Base-by-base conservation (phyloP, 192 early-diverging fungal species). In the Paraglomus occultum region DNA sequence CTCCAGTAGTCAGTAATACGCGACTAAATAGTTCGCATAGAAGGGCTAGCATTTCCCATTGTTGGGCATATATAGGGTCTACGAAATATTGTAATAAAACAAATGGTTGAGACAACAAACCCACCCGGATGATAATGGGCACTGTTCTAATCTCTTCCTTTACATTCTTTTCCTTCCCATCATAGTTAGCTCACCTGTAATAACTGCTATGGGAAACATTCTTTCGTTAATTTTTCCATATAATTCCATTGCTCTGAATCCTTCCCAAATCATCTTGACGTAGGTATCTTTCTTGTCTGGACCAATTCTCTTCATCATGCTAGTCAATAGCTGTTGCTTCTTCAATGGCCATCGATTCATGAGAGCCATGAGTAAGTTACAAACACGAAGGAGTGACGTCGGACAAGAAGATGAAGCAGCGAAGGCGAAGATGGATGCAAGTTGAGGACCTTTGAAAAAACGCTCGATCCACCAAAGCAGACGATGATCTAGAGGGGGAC, bases 1-100 rank as follows among this genome's bases (percentile, higher is more conserved):
- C 96, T 11, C 90, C 90, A 49, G 92, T 84, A 0, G 90, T 94
- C 58, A 89, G 75, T 10, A 98, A 71, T 73, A 89, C 76, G 38
- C 86, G 82, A 73, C 83, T 85, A 55, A 91, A 85, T 6, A 91
- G 70, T 67, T 95, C 93, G 51, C 87, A 86, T 15, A 94, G 68
- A 8, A 95, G 77, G 14, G 85, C 80, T 18, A 94, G 65, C 14
- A 88, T 60, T 9, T 71, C 72, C 89, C 89, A 92, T 39, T 85
- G 75, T 7, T 72, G 72, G 9, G 75, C 51, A 60, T 78, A 74
- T 4, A 15, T 8, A 5, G 75, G 52, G 48, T 87, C 85, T 64
- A 59, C 43, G 8, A 76, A 65, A 12, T 70, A 17, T 23, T 76
- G 62, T 20, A 79, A n/a, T 8, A 44, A 72, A 15, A 66, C 52